Base-by-base conservation (phyloP, 305 asterid species). In the Fraxinus angustifolia region DNA sequence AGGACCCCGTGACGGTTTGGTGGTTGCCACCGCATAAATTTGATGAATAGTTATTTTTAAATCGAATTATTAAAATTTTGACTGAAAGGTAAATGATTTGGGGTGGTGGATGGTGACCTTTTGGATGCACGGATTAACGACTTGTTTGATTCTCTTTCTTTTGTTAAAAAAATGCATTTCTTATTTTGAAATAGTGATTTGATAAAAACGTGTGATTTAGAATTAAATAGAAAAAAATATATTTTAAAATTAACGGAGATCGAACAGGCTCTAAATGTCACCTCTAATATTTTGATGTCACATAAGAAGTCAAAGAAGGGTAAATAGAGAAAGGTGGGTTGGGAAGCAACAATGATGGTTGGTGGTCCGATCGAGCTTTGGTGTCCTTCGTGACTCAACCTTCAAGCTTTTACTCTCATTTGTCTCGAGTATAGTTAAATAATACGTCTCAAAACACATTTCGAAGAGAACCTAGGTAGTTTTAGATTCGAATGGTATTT, bases 1-100 rank as follows among this genome's bases (percentile, higher is more conserved):
- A 85, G 91, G 82, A 83, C 87, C 93, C 86, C 92, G 90, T 89
- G 91, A 87, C 35, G 34, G 28, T 71, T 67, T 50, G 78, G 79
- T 68, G 60, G 77, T 40, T 40, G 79, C 76, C 65, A 67, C 33
- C 73, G 28, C n/a, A 10, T 65, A 23, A 65, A 26, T 78, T 78
- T 50, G 74, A 53, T 60, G 58, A 75, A 34, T 48, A 56, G 56
- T 74, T 35, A 12, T 31, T 36, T 76, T 30, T 71, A 17, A 33
- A 11, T 23, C 36, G 7, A 12, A 28, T 23, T 67, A 67, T 4
- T 50, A 2, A 45, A 21, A 0, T 60, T 82, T 83, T 68, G 75
- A 75, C 16, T 11, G 70, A 23, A 28, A 81, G 48, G 21, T 67
- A 58, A 76, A 81, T 67, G 76, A 74, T 73, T 11, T 1, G 56